phyloP scores from a whole-genome alignment of 1,284 basidiomycete genomes.

The Cryptococcus sp. region DNA sequence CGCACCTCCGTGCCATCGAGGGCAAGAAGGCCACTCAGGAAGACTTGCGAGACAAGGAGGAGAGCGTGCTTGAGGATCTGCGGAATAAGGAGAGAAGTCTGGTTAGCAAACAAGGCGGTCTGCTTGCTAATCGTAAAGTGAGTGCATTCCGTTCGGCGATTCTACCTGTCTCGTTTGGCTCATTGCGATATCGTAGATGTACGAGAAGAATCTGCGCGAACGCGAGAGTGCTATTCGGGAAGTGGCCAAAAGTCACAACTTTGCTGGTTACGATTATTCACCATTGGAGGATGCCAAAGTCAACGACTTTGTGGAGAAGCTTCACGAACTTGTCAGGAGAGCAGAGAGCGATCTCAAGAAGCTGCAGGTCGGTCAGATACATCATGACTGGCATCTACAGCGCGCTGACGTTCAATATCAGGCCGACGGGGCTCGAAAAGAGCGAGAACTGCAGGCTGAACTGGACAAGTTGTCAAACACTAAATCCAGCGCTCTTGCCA shows the following conservation, averaged over 20 bases:
- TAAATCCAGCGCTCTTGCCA: conserved; percentile 40
- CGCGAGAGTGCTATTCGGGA: conserved; percentile 75
- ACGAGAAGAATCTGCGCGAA: conserved; percentile 70
- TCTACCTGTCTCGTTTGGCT: background rate
- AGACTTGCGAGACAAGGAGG: conserved; percentile 39
- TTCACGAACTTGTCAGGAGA: conserved; percentile 41
- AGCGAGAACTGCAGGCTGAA: conserved; percentile 46
- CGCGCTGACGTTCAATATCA: conserved; percentile 9
- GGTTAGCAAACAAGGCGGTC: conserved; percentile 40
- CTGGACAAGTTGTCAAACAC: conserved; percentile 35
- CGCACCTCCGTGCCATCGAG: conserved; percentile 47
- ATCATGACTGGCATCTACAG: background rate
- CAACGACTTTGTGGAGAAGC: conserved; percentile 41
- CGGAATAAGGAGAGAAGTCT: conserved; percentile 37
- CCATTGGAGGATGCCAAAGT: conserved; percentile 45
- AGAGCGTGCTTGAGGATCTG: conserved; percentile 41
- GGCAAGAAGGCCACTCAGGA: conserved; percentile 41
- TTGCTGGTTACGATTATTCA: conserved; percentile 68
- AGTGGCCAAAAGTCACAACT: conserved; percentile 67
- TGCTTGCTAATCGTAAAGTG: conserved; percentile 48
- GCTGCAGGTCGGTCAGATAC: conserved; percentile 26
- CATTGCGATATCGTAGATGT: conserved; percentile 59
- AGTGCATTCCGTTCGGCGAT: conserved; percentile 6
- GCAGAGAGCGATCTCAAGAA: conserved; percentile 44
- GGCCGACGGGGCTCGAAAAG: conserved; percentile 41